Base-by-base conservation (phyloP, 2,329 filamentous ascomycete genomes). In the Oidium heveae region DNA sequence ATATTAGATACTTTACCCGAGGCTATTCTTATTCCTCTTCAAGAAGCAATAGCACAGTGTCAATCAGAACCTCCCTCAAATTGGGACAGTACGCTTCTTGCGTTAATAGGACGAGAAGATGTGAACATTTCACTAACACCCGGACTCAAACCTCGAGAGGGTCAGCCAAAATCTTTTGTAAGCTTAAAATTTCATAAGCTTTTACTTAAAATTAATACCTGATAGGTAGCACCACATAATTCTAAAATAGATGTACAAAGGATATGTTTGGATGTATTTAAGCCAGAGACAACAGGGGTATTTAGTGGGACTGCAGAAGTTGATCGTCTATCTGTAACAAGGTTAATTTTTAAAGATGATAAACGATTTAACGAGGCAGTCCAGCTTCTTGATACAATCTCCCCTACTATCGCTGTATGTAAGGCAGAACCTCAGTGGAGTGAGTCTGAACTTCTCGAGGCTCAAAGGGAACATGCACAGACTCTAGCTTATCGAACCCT, bases 331-430 rank as follows among this genome's bases (percentile, higher is more conserved):
- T 75, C 81, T 10, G 79, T 96, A 8, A 93, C 91, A 33, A 79
- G 81, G 53, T 72, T 91, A 9, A 81, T 98, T 32, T 98, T 96
- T 73, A 82, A 80, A 57, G 87, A 96, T 59, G 91, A 98, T 63
- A 79, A 87, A 57, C 81, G 91, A 37, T 80, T 94, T 55, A 80
- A 86, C 57, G 91, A 98, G 68, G 91, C 87, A 0, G 80, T 82
- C 55, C 79, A 76, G 54, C 72, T 98, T 55, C 72, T 98, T n/a
- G 88, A 91, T 55, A 91, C 91, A 32, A 79, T 83, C 54, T 85
- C 83, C 63, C 74, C 86, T 15, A 80, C 89, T 44, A 71, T 85
- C 12, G 79, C 89, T n/a, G 82, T 84, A 53, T 82, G 89, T 57
- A 74, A 81, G 41, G 77, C 81, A 1, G 74, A 86, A 58, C 78